These are phyloP conservation scores for Blastomyces parvus DNA, from an alignment of 2,329 filamentous ascomycete species.

Conservation along the genomic window DNA sequence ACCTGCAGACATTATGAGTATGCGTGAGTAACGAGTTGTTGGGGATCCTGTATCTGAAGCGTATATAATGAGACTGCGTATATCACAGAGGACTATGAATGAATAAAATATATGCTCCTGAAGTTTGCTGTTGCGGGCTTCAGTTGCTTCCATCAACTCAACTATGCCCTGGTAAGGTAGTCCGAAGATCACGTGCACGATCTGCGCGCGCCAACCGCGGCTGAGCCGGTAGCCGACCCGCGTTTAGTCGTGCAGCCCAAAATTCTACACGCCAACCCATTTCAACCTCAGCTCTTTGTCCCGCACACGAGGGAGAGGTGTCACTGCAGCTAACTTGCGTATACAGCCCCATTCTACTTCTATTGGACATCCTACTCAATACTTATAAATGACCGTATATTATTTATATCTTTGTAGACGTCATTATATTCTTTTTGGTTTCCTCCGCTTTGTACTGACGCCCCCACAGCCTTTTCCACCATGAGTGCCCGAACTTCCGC, in stretches of 20 bases:
- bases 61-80: neutral
- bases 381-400: neutral
- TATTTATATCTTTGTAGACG: neutral
- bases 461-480: conserved; percentile 8
- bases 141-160: neutral
- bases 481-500: conserved; percentile 38
- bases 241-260: neutral
- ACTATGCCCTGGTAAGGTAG: too few relatives aligned
- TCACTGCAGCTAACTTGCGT: neutral
- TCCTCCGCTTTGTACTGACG: neutral
- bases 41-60: too few relatives aligned
- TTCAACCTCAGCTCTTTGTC: neutral
- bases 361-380: neutral
- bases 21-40: too few relatives aligned
- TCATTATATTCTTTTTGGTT: neutral
- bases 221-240: neutral
- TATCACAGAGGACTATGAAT: neutral
- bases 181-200: neutral
- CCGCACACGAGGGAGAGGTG: neutral
- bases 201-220: neutral
- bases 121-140: neutral
- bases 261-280: neutral
- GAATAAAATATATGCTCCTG: neutral
- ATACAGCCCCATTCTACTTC: neutral
- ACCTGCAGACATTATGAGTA: conserved; percentile 6